Conservation (phyloP, 495 filamentous ascomycete species). For the Hyaloscypha variabilis region DNA sequence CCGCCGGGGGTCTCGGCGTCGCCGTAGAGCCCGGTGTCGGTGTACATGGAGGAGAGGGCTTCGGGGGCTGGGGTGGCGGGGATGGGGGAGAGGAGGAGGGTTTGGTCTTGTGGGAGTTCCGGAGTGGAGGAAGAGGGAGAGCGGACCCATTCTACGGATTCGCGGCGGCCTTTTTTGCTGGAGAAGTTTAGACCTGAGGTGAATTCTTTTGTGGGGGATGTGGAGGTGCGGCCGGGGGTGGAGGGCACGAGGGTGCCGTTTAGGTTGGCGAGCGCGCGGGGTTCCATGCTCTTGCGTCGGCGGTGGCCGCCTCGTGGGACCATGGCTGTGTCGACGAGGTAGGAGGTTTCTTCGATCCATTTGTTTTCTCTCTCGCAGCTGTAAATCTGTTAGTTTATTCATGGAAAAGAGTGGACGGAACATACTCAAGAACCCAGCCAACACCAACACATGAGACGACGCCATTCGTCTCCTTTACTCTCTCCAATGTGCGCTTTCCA, state of each 20-base stretch:
- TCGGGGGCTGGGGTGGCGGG: constrained; percentile 58
- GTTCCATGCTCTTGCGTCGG: constrained; percentile 91
- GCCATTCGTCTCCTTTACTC: constrained; percentile 73
- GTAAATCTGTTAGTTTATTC: constrained; percentile 23
- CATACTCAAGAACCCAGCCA: constrained; percentile 86
- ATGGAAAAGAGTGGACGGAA: constrained; percentile 14
- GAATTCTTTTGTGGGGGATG: constrained; percentile 37
- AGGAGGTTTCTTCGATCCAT: constrained; percentile 72
- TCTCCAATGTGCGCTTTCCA: constrained; percentile 81
- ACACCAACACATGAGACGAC: constrained; percentile 84
- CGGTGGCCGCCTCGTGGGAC: constrained; percentile 77
- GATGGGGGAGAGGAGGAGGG: constrained; percentile 47
- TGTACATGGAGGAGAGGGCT: constrained; percentile 42
- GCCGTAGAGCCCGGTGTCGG: constrained; percentile 27
- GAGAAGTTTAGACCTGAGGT: constrained; percentile 32
- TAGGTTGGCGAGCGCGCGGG: constrained; percentile 71
- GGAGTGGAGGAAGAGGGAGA: constrained; percentile 32
- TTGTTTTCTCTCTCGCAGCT: constrained; percentile 80
- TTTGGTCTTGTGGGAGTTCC: constrained; percentile 39
- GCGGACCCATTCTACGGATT: constrained; percentile 54
- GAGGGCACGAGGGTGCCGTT: constrained; percentile 62
- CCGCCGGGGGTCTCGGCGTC: constrained; percentile 21
- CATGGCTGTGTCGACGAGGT: constrained; percentile 69
- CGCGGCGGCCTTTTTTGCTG: constrained; percentile 46
- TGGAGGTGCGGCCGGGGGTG: constrained; percentile 38